Percentiles rank a stretch among this genome's conserved stretches.
phyloP scores from a whole-genome alignment of 2,329 filamentous ascomycete species.

The Colletotrichum sp. region DNA sequence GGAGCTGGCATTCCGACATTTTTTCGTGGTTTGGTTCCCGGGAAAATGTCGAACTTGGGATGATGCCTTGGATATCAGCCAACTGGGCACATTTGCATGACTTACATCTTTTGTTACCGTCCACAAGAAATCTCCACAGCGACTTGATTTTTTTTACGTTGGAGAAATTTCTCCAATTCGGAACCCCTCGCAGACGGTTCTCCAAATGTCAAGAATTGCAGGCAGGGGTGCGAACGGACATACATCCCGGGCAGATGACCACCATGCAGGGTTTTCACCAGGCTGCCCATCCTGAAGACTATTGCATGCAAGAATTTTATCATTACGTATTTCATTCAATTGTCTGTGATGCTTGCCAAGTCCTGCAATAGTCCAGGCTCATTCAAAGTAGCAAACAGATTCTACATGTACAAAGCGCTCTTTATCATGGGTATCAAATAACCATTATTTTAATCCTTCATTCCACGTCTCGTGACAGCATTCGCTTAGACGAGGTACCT shows the following conservation, averaged over 20 bases:
- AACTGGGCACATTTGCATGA: background rate
- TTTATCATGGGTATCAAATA: constrained; percentile 13
- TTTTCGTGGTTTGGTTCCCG: background rate
- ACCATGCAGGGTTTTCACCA: background rate
- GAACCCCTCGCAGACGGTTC: background rate
- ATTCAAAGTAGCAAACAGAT: background rate
- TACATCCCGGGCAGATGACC: background rate
- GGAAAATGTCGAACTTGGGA: background rate
- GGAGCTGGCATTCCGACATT: background rate
- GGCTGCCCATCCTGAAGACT: background rate
- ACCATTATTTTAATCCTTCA: background rate
- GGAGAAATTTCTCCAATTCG: background rate
- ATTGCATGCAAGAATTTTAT: background rate
- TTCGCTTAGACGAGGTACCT: constrained; percentile 46
- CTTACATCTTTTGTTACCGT: background rate
- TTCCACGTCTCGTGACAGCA: background rate
- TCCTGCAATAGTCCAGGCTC: background rate
- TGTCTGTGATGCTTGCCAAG: background rate
- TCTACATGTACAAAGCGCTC: background rate
- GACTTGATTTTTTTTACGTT: background rate
- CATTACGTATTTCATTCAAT: background rate
- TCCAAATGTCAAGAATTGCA: background rate
- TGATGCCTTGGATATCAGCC: background rate
- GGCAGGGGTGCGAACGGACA: background rate
- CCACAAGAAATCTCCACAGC: background rate